Evolutionary conservation across 305 asterid species (phyloP), one percentile per base, ranked within the genome.

Genomic region (Withania somnifera): DNA sequence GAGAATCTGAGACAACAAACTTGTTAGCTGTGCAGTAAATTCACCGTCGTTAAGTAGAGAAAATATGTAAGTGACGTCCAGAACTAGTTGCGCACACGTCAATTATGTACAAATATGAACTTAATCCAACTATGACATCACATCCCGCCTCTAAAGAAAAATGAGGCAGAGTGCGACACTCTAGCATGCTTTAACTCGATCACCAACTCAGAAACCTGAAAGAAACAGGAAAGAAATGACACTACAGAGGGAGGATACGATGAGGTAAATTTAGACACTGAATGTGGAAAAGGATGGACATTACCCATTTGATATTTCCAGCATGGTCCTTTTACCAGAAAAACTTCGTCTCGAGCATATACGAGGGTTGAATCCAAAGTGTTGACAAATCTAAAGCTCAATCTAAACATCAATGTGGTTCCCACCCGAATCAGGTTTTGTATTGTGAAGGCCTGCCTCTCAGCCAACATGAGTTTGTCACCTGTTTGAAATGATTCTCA

Each of bases 391-490:
- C 45, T 26, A 73, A 47, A 47, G 40, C 10, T 75, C 40, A 51
- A 75, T 42, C 17, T 69, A 69, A 22, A 26, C 63, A 75, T 51
- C 47, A 75, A 51, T 75, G 85, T 56, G 63, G 84, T 38, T 50
- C 38, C 57, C 78, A 81, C 45, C 69, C 85, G 77, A n/a, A 80
- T 84, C 83, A 88, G 84, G 85, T 83, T 85, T 86, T 69, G n/a
- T 87, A 88, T 14, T 86, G 88, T 42, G 76, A 64, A 79, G 92
- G 85, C 86, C 84, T 93, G 88, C 90, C 88, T 81, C 90, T 88
- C 6, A 85, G 61, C 97, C 98, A 94, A 85, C 93, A 90, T 80
- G 90, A 86, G 82, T 86, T 87, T 38, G 85, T 68, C 77, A 86
- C 91, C 98, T 94, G 95, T 82, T 78, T 34, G 84, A 73, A 78